These are phyloP conservation scores for Russula virescens DNA, from an alignment of 768 basidiomycete genomes.

Conservation along the genomic window DNA sequence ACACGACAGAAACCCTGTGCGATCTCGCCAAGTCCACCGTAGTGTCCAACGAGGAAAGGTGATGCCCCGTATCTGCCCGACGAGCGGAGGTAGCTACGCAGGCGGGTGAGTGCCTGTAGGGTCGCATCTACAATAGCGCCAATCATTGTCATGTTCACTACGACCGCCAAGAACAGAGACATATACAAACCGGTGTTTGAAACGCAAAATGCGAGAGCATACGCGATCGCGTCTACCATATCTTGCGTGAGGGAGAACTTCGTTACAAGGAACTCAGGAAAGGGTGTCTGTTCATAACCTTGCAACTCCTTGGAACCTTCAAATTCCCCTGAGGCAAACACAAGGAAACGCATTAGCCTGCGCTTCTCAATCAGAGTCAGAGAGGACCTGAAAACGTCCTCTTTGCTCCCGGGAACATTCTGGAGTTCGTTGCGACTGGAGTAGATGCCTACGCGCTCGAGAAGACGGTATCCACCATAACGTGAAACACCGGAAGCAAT, in stretches of 20 bases:
- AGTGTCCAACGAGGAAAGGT: conserved; percentile 90
- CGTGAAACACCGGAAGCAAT: conserved; percentile 79
- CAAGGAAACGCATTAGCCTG: conserved; percentile 85
- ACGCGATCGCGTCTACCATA: conserved; percentile 58
- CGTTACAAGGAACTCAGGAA: conserved; percentile 57
- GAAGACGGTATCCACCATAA: conserved; percentile 85
- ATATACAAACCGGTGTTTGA: conserved; percentile 49
- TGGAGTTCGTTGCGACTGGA: conserved; percentile 39
- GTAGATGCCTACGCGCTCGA: conserved; percentile 65
- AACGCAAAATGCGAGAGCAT: conserved; percentile 69
- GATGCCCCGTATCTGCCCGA: conserved; percentile 82
- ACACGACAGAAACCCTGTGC: conserved; percentile 88
- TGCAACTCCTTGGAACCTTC: conserved; percentile 55
- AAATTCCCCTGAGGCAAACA: conserved; percentile 73
- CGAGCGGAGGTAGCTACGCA: conserved; percentile 70
- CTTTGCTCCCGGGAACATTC: conserved; percentile 84
- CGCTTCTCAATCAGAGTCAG: conserved; percentile 81
- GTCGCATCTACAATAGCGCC: conserved; percentile 50
- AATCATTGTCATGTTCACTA: conserved; percentile 7
- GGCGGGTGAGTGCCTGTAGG: conserved; percentile 56
- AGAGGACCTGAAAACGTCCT: conserved; percentile 86
- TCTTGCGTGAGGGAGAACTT: conserved; percentile 57
- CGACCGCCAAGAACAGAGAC: neutral
- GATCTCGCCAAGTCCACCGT: conserved; percentile 89
- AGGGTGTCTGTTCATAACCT: conserved; percentile 49